Evolutionary conservation across 2,329 filamentous ascomycete species (phyloP).

Genomic region (Didymella arachidicola): DNA sequence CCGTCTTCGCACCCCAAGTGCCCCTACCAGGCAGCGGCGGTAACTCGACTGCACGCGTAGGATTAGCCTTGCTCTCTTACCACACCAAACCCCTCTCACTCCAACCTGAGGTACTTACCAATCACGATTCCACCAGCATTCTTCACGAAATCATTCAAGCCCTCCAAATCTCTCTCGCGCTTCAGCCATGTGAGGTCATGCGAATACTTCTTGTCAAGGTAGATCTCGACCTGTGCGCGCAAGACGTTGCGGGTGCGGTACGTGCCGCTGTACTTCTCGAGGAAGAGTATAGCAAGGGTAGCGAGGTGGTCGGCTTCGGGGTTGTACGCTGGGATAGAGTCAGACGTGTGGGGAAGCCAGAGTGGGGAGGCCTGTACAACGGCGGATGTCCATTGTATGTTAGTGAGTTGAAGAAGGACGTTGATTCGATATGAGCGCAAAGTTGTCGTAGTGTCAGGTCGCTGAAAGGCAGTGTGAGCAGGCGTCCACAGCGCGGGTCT

Average conservation of each 20-base stretch:
- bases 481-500: background rate
- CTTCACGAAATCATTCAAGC: background rate
- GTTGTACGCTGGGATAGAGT: background rate
- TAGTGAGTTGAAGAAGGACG: background rate
- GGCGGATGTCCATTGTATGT: background rate
- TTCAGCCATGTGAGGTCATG: background rate
- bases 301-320: background rate
- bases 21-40: background rate
- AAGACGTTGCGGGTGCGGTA: background rate
- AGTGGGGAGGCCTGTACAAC: background rate
- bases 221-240: background rate
- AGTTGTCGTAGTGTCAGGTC: background rate
- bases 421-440: background rate
- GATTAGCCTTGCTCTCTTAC: background rate
- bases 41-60: background rate
- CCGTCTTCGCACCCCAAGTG: background rate
- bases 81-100: background rate
- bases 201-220: background rate
- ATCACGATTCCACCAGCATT: background rate
- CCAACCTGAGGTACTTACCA: background rate
- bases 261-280: constrained; percentile 1
- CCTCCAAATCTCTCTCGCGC: background rate
- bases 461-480: background rate
- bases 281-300: constrained; percentile 1
- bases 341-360: background rate